Evolutionary conservation across 345 rosid species (phyloP).

Genomic region (Lagerstroemia speciosa): DNA sequence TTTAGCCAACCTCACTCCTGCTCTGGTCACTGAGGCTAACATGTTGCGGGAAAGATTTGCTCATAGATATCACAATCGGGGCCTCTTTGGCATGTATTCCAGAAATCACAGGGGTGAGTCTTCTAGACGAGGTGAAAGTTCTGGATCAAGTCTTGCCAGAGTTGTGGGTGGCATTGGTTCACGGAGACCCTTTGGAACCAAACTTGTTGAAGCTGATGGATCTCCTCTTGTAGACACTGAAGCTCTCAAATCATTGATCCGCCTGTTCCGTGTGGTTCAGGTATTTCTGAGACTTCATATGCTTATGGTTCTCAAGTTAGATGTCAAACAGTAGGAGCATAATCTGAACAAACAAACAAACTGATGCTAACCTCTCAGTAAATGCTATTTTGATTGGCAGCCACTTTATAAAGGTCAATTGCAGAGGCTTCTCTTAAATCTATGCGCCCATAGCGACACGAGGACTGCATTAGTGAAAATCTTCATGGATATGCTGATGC

Average conservation of each 20-base stretch:
- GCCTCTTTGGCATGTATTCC: constrained; percentile 87
- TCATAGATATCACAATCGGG: constrained; percentile 71
- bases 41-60: constrained; percentile 97
- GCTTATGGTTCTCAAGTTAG: neutral
- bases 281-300: constrained; percentile 24
- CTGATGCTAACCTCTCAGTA: neutral
- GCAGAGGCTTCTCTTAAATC: constrained; percentile 85
- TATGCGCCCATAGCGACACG: constrained; percentile 86
- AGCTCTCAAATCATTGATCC: constrained; percentile 78
- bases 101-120: constrained; percentile 92
- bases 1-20: constrained; percentile 95
- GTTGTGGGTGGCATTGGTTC: constrained; percentile 45
- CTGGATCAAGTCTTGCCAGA: constrained; percentile 56
- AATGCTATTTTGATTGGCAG: constrained; percentile 28
- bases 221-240: constrained; percentile 76
- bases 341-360: neutral
- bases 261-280: constrained; percentile 90
- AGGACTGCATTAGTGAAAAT: constrained; percentile 64
- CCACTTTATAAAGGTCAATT: constrained; percentile 86
- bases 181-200: constrained; percentile 53
- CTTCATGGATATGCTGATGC: constrained; percentile 83
- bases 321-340: neutral
- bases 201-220: constrained; percentile 84
- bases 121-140: constrained; percentile 76
- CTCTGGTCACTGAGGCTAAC: constrained; percentile 96